Evolutionary conservation across 768 basidiomycete genomes (phyloP).

Genomic region (Cyclocybe cylindracea): DNA sequence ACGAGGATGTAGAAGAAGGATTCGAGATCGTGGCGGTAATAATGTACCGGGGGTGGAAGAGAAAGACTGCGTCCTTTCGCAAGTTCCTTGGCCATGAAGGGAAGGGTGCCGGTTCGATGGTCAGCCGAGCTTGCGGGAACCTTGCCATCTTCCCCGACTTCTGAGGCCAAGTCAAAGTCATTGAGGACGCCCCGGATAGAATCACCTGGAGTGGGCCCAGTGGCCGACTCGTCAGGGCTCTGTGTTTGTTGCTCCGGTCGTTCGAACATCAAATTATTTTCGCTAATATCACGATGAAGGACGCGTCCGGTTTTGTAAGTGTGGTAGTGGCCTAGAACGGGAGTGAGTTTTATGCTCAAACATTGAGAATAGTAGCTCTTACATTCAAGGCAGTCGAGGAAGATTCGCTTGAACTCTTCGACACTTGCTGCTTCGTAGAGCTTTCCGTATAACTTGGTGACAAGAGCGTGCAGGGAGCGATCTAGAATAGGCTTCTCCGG

Average conservation of each 20-base stretch:
- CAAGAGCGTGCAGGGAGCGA: slow-evolving; percentile 18
- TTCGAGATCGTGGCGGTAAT: slow-evolving; percentile 24
- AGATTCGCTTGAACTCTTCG: slow-evolving; percentile 26
- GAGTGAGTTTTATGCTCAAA: neutral
- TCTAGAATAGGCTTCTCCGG: neutral
- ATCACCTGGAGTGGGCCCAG: neutral
- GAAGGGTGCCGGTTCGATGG: slow-evolving; percentile 27
- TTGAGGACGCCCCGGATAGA: slow-evolving; percentile 22
- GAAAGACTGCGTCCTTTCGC: slow-evolving; percentile 1
- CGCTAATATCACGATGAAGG: slow-evolving; percentile 33
- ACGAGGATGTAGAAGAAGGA: slow-evolving; percentile 23
- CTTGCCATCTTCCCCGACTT: slow-evolving; percentile 7
- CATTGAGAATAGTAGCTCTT: slow-evolving; percentile 3
- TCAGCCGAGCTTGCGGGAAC: slow-evolving; percentile 8
- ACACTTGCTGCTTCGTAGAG: slow-evolving; percentile 20
- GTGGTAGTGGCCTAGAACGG: slow-evolving; percentile 22
- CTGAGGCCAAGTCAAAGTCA: slow-evolving; percentile 28
- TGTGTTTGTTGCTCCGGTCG: neutral
- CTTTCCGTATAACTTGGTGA: slow-evolving; percentile 17
- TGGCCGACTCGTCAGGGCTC: neutral
- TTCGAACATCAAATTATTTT: slow-evolving; percentile 29
- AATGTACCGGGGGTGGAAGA: slow-evolving; percentile 1
- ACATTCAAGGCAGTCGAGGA: slow-evolving; percentile 32
- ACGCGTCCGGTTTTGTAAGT: slow-evolving; percentile 19
- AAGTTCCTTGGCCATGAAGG: slow-evolving; percentile 30